A percentile compares a stretch with the other conserved stretches of the same genome.
Conservation (phyloP, 345 rosid genomes). For the Camelina neglecta region DNA sequence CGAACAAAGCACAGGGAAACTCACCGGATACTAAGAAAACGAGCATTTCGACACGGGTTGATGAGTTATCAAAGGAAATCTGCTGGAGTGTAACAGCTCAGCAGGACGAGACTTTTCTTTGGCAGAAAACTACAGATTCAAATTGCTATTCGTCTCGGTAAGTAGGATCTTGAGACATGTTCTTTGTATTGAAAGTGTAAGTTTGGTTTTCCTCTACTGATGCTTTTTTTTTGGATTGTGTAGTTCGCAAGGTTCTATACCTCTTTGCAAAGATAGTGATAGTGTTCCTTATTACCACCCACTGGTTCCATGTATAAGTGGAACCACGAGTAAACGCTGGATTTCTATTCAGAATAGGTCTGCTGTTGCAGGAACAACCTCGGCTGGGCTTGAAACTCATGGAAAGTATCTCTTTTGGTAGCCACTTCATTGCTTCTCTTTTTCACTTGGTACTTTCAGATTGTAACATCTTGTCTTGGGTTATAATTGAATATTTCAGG, state of each 20-base stretch:
- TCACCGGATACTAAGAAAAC: conserved; percentile 57
- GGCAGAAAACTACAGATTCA: conserved; percentile 86
- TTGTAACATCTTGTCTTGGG: neutral
- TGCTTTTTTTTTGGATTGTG: conserved; percentile 25
- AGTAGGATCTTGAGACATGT: conserved; percentile 35
- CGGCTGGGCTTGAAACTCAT: conserved; percentile 70
- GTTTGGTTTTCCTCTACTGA: conserved; percentile 10
- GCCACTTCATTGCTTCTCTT: neutral
- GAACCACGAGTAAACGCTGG: conserved; percentile 84
- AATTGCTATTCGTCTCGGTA: conserved; percentile 74
- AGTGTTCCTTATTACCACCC: conserved; percentile 77
- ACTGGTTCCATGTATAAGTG: conserved; percentile 76
- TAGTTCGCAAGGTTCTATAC: conserved; percentile 59
- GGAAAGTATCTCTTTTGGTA: conserved; percentile 65
- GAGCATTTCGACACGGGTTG: conserved; percentile 57
- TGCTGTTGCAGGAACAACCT: conserved; percentile 58
- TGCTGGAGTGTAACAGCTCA: conserved; percentile 92
- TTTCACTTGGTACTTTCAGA: conserved; percentile 17
- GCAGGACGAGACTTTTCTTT: conserved; percentile 93
- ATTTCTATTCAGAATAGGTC: conserved; percentile 85
- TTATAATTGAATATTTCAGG: conserved; percentile 51
- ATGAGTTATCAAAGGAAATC: conserved; percentile 69
- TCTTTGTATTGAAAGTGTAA: neutral
- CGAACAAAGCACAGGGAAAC: conserved; percentile 63
- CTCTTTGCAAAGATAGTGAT: conserved; percentile 78